Base-by-base conservation (phyloP, 2,329 filamentous ascomycete species). In the Thermothelomyces thermophilus region DNA sequence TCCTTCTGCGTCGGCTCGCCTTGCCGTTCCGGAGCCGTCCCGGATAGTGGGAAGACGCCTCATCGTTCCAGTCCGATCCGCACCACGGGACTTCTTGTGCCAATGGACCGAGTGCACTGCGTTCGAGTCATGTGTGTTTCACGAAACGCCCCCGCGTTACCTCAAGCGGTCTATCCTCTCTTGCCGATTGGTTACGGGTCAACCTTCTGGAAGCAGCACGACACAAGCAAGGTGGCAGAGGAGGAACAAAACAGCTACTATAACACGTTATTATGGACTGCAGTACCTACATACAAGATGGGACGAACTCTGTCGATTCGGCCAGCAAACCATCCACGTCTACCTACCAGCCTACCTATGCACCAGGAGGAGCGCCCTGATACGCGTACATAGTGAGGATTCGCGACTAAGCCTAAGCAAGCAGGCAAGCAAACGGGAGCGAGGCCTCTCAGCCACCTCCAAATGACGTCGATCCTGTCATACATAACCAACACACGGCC, bases 101-200 rank as follows among this genome's bases (percentile, higher is more conserved):
- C n/a, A n/a, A n/a, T n/a, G n/a, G n/a, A n/a, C n/a, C n/a, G n/a
- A n/a, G n/a, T n/a, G n/a, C n/a, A n/a, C n/a, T n/a, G n/a, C n/a
- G n/a, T n/a, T n/a, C n/a, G 35, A 17, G 8, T 14, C 20, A 26
- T 31, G 24, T 39, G 13, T 42, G 48, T 51, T 51, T 51, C 48
- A 46, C 39, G 48, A 51, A 51, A 51, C 48, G 43, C 48, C 43
- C 8, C 36, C 35, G n/a, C n/a, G 14, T 14, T n/a, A n/a, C 14
- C 34, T 35, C 17, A 14, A 30, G 28, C 3, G 13, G 3, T 26
- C 28, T 22, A 22, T 36, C 44, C 31, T 20, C 28, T 26, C 10
- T 11, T 42, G 19, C 33, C 43, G 26, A 51, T 51, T 51, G 48
- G 43, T 19, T 6, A n/a, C 2, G 19, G 22, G 2, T 26, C 22